Conservation (phyloP, 176 grass and related monocot genomes). For the Oryza glaberrima region DNA sequence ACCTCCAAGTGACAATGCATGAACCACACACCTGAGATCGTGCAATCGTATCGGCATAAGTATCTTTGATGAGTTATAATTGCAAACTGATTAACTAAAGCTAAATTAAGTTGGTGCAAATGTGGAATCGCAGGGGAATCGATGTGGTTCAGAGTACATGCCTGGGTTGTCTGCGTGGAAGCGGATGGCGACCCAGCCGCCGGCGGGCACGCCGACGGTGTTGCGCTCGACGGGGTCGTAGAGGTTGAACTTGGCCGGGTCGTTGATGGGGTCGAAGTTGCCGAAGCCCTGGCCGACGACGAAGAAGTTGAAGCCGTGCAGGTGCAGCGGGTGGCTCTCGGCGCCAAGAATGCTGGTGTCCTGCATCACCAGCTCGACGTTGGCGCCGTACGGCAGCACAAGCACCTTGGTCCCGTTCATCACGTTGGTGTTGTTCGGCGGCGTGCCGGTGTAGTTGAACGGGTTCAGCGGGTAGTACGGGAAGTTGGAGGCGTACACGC, state of each 20-base stretch:
- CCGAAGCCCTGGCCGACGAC: slow-evolving; percentile 71
- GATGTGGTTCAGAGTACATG: not conserved
- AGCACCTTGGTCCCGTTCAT: slow-evolving; percentile 4
- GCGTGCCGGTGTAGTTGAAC: slow-evolving; percentile 1
- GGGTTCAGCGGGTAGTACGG: not conserved
- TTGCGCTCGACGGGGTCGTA: slow-evolving; percentile 79
- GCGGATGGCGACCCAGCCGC: slow-evolving; percentile 77
- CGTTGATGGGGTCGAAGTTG: slow-evolving; percentile 57
- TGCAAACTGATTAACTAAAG: not conserved
- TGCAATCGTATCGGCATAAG: not conserved
- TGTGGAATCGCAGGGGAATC: not conserved
- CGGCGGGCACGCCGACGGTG: slow-evolving; percentile 73
- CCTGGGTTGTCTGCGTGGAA: slow-evolving; percentile 88
- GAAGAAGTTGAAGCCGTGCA: slow-evolving; percentile 83
- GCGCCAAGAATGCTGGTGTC: slow-evolving; percentile 71
- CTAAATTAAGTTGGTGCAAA: not conserved
- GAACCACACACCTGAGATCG: slow-evolving; percentile 78
- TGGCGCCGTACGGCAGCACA: not conserved
- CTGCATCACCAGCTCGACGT: slow-evolving; percentile 65
- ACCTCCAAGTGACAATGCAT: slow-evolving; percentile 93
- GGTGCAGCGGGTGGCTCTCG: slow-evolving; percentile 90
- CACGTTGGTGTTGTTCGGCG: not conserved
- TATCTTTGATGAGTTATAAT: not conserved
- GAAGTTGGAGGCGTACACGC: slow-evolving; percentile 47
- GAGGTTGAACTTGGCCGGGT: slow-evolving; percentile 65